Evolutionary conservation across 768 basidiomycete genomes (phyloP).

Genomic region (Mycena alexandri): DNA sequence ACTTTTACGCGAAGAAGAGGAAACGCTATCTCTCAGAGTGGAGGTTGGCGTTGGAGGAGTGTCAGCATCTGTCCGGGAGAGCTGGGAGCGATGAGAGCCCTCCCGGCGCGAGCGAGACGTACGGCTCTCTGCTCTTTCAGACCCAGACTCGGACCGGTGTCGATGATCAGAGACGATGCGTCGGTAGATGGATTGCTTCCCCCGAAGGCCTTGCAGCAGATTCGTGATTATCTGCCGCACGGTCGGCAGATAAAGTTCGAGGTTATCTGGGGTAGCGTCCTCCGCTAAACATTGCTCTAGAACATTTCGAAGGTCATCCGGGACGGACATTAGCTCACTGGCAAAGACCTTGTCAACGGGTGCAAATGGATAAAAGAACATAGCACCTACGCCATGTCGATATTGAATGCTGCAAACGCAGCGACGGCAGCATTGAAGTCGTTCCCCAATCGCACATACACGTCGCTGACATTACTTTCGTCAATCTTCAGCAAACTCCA

Average conservation of each 20-base stretch:
- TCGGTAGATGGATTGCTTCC: constrained; percentile 91
- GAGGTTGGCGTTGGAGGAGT: constrained; percentile 34
- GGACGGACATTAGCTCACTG: constrained; percentile 90
- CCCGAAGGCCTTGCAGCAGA: constrained; percentile 92
- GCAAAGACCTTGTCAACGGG: constrained; percentile 3
- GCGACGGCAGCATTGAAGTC: constrained; percentile 96
- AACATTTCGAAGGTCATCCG: constrained; percentile 88
- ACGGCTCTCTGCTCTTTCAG: constrained; percentile 70
- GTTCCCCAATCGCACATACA: constrained; percentile 96
- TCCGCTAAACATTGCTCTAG: constrained; percentile 94
- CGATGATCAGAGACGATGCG: constrained; percentile 75
- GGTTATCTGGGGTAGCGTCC: constrained; percentile 86
- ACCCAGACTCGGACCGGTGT: constrained; percentile 62
- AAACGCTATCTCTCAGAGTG: constrained; percentile 49
- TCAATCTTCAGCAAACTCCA: constrained; percentile 83
- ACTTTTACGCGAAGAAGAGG: constrained; percentile 56
- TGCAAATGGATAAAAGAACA: constrained; percentile 33
- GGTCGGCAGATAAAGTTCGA: constrained; percentile 90
- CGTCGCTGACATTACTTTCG: constrained; percentile 91
- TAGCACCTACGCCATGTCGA: constrained; percentile 88
- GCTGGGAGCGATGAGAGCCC: constrained; percentile 61
- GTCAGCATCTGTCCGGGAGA: constrained; percentile 51
- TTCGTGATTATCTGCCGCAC: constrained; percentile 94
- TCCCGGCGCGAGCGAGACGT: constrained; percentile 67
- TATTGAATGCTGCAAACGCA: constrained; percentile 86